Base-by-base conservation (phyloP, 1,284 basidiomycete genomes). In the Mycosarcoma mackinlayi region DNA sequence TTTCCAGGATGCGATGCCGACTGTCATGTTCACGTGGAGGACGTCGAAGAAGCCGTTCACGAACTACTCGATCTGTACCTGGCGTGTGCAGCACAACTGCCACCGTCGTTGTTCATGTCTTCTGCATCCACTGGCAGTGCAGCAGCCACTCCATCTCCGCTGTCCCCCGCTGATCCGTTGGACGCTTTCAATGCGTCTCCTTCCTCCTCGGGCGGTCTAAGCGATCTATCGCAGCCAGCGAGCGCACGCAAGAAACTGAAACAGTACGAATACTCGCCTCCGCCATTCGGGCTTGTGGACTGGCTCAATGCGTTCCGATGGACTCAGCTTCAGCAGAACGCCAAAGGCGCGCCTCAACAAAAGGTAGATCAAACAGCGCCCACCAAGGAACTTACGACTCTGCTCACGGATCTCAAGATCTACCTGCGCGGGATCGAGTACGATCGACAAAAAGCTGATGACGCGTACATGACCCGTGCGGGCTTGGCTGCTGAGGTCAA, bases 51-150 rank as follows among this genome's bases (percentile, higher is more conserved):
- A 35, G 47, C 61, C 0, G 48, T 71, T 1, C 72, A 74, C 52
- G 69, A 70, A n/a, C 49, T 74, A 0, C 60, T 74, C 31, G 72
- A 74, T 24, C 68, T 74, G n/a, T 70, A 67, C 18, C 50, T 74
- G 3, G 21, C 63, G 1, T 64, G 46, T 18, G 34, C 56, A 4
- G 53, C 68, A 3, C 42, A 53, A 30, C 59, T 71, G 4, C 63
- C 68, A 18, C 58, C 68, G 4, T 58, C 62, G 34, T 41, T 66
- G 11, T 71, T 62, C 54, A 62, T 58, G 63, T 19, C 52, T 14
- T 45, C 42, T 8, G 35, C 49, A 2, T 24, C 42, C 1, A 11
- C 16, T 10, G 50, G 42, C 3, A 63, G 35, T 35, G 41, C 61
- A 14, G 49, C 53, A 1, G 58, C 59, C 1, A 65, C 62, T 3